Evolutionary conservation across 768 basidiomycete species (phyloP).

Genomic region (Phylloporus sp.): DNA sequence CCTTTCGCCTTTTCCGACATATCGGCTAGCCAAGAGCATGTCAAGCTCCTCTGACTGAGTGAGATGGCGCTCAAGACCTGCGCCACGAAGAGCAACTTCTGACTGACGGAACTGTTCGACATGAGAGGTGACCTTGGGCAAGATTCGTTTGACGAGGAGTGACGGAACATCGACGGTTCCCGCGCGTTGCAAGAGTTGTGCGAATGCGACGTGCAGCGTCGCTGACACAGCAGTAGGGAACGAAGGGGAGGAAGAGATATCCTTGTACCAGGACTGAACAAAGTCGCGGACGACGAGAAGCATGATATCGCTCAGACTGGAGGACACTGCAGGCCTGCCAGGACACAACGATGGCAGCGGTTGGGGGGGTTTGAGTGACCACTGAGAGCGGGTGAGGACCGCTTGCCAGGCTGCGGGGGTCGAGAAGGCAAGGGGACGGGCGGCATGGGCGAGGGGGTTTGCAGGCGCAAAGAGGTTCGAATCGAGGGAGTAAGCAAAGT

Average conservation of each 20-base stretch:
- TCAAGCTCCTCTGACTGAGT: conserved; percentile 91
- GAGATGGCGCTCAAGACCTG: conserved; percentile 71
- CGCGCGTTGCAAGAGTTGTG: conserved; percentile 52
- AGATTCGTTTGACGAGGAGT: conserved; percentile 73
- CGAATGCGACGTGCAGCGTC: conserved; percentile 62
- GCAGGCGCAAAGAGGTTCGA: conserved; percentile 28
- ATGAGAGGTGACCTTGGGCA: conserved; percentile 87
- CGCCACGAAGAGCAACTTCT: conserved; percentile 79
- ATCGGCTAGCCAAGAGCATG: conserved; percentile 76
- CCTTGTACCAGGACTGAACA: conserved; percentile 83
- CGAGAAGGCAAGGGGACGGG: conserved; percentile 78
- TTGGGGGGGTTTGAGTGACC: conserved; percentile 72
- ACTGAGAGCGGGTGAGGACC: conserved; percentile 81
- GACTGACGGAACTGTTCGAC: conserved; percentile 88
- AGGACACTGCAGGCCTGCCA: conserved; percentile 58
- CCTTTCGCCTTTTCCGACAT: conserved; percentile 58
- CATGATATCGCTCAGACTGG: conserved; percentile 74
- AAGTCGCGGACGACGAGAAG: conserved; percentile 83
- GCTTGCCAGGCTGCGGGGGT: conserved; percentile 95
- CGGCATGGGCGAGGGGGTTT: conserved; percentile 48
- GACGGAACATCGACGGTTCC: conserved; percentile 64
- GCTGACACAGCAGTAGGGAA: conserved; percentile 84
- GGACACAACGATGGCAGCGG: conserved; percentile 64
- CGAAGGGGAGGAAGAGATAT: conserved; percentile 78
- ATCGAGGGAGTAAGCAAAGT: conserved; percentile 58